These are phyloP conservation scores for Ogataea neopini DNA, from an alignment of 805 yeast species.

Conservation along the genomic window DNA sequence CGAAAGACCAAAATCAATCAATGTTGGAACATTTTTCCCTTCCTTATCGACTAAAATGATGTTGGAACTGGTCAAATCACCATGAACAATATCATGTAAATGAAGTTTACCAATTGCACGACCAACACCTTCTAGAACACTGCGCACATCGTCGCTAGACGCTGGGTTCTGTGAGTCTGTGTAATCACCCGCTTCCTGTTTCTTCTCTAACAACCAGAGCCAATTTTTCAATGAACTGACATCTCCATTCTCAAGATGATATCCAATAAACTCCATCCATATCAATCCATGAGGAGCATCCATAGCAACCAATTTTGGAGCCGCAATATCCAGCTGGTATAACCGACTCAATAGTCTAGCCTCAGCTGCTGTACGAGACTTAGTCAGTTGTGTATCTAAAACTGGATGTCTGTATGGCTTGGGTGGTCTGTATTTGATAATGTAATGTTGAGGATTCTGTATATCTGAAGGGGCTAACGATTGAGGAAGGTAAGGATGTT, in stretches of 20 bases:
- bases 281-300: constrained; percentile 78
- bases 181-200: constrained; percentile 19
- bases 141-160: constrained; percentile 39
- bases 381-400: constrained; percentile 74
- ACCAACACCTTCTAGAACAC: constrained; percentile 59
- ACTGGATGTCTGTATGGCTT: constrained; percentile 89
- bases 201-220: constrained; percentile 60
- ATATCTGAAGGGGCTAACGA: constrained; percentile 27
- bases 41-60: constrained; percentile 51
- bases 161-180: constrained; percentile 26
- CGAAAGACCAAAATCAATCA: constrained; percentile 92
- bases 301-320: constrained; percentile 73
- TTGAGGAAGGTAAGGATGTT: constrained; percentile 65
- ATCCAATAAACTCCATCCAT: constrained; percentile 85
- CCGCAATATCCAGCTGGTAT: constrained; percentile 54
- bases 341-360: constrained; percentile 70
- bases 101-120: constrained; percentile 70
- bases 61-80: constrained; percentile 92
- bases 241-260: constrained; percentile 47
- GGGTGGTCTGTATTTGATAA: constrained; percentile 83
- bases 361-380: constrained; percentile 80
- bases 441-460: constrained; percentile 41
- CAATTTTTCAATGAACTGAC: constrained; percentile 70
- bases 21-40: constrained; percentile 43
- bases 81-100: constrained; percentile 78